Base-by-base conservation (phyloP, 148 eudicot species). In the Heliamphora exappendiculata region DNA sequence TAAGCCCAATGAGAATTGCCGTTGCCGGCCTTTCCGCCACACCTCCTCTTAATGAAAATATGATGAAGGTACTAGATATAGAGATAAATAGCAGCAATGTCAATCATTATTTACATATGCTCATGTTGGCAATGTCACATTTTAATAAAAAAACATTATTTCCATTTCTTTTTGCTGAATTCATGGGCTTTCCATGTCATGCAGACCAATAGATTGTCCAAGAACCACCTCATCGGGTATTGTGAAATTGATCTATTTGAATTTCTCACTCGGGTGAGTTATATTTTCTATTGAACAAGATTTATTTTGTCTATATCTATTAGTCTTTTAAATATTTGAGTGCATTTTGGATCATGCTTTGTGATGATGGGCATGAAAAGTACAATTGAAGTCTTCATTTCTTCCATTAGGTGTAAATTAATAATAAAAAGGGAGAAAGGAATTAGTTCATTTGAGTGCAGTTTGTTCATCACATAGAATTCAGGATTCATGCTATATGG, bases 151-250 rank as follows among this genome's bases (percentile, higher is more conserved):
- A 67, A 67, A 19, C 17, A 44, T 44, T 13, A 28, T 11, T 17
- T 67, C 10, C 37, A 26, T 47, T 75, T 62, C 9, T 33, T 76
- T 36, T 53, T 49, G 24, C 26, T 58, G 34, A 50, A 50, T 26
- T 59, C 7, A 12, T 78, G 29, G 36, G n/a, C 68, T 26, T 67
- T 64, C 20, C 69, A 51, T 81, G 44, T 88, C 81, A 53, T 81
- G 91, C 93, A 94, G 98, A 94, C 95, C 28, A 94, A 94, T 76
- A 79, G 79, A 82, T 67, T 94, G 77, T 87, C 89, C 82, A 92
- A 87, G 89, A 94, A 82, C 86, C 90, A 94, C 85, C 85, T 94
- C 49, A 65, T 94, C 64, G 98, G 98, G 24, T 89, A 80, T 67
- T 92, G 96, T 81, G 98, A 94, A 83, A 80, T 92, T 72, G 86